Base-by-base conservation (phyloP, 2,329 filamentous ascomycete genomes). In the Colletotrichum phormii region DNA sequence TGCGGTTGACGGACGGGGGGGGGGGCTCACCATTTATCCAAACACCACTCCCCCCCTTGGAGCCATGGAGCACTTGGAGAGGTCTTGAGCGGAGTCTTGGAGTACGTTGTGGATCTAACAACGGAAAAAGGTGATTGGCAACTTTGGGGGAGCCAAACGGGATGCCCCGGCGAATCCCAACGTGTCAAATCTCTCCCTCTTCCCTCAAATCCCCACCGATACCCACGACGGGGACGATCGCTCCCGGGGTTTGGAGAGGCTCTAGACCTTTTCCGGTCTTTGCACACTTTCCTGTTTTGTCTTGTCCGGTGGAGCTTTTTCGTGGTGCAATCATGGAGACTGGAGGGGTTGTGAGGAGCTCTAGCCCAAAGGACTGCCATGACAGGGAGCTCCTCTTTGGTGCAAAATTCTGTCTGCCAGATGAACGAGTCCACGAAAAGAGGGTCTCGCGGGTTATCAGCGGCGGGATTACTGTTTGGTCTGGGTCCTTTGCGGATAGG, bases 201-300 rank as follows among this genome's bases (percentile, higher is more conserved):
- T n/a, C 42, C 18, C 18, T 9, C 8, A 8, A 15, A 7, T 49
- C 42, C 42, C 42, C 42, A 49, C 42, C 42, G 42, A 53, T 26
- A 26, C 18, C 26, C 29, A 49, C 49, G 61, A 64, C 70, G n/a
- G 66, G 70, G 42, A 72, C 70, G 70, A 72, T 72, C 70, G 70
- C 49, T 69, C 54, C 70, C 70, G 70, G 62, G 65, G 37, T 37
- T n/a, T 15, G 58, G 65, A 42, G 26, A 29, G 24, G 57, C 49
- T 68, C 65, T 68, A 63, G 58, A 46, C 64, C 64, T 18, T 49
- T 62, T 67, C 35, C 24, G 37, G 63, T 26, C 33, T 26, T 57
- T 37, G 22, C 55, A 15, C 55, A 22, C 24, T 26, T 58, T 58
- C 64, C 57, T 29, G n/a, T 33, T 61, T 35, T 29, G 46, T 46